These are phyloP conservation scores for Athelia sp. DNA, from an alignment of 1,284 basidiomycete species.

Conservation along the genomic window DNA sequence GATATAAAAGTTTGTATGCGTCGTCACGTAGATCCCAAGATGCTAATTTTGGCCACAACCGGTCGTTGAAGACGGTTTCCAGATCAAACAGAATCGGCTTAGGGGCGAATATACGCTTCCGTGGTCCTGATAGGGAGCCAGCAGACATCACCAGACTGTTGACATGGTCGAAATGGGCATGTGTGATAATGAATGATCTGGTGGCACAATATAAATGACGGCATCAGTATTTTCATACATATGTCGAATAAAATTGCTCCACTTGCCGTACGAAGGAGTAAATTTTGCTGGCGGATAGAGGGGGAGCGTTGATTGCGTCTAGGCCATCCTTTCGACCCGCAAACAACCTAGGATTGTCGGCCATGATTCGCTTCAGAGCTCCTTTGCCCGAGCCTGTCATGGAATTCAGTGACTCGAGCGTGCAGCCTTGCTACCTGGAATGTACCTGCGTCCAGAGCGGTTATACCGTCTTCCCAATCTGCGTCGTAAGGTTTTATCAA, in stretches of 20 bases:
- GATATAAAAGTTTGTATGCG: slow-evolving; percentile 52
- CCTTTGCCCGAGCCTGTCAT: slow-evolving; percentile 65
- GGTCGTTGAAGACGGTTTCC: slow-evolving; percentile 69
- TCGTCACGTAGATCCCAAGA: slow-evolving; percentile 63
- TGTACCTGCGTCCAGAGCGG: slow-evolving; percentile 72
- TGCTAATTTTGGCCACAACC: slow-evolving; percentile 80
- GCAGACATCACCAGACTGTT: slow-evolving; percentile 71
- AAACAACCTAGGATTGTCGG: slow-evolving; percentile 49
- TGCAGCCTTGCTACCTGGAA: slow-evolving; percentile 4
- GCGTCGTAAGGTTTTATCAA: slow-evolving; percentile 56
- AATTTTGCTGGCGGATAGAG: slow-evolving; percentile 39
- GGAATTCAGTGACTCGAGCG: neutral
- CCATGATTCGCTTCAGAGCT: slow-evolving; percentile 51
- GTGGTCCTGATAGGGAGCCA: slow-evolving; percentile 57
- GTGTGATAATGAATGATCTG: slow-evolving; percentile 73
- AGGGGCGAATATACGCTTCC: slow-evolving; percentile 63
- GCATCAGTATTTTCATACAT: neutral
- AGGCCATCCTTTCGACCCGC: slow-evolving; percentile 17
- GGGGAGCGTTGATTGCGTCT: slow-evolving; percentile 18
- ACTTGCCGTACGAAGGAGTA: slow-evolving; percentile 56
- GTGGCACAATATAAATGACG: neutral
- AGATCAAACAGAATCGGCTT: slow-evolving; percentile 62
- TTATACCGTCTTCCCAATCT: slow-evolving; percentile 62
- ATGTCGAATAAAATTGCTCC: slow-evolving; percentile 2
- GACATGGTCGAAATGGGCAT: slow-evolving; percentile 82